These are phyloP conservation scores for Zea mays DNA, from an alignment of 176 grass and related monocot species.

Conservation along the genomic window Zm-B73-REFERENCE-NAM-5.0 NC_050105.1:91056001-91056500, in stretches of 20 bases:
- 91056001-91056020: slow-evolving; percentile 8
- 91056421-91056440: too few relatives aligned
- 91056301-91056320: too few relatives aligned
- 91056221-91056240: neutral
- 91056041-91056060: neutral
- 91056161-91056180: neutral
- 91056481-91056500: too few relatives aligned
- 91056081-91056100: neutral
- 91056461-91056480: too few relatives aligned
- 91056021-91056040: neutral
- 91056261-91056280: neutral
- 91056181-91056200: neutral
- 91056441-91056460: too few relatives aligned
- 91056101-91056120: neutral
- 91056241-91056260: neutral
- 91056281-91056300: too few relatives aligned
- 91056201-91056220: neutral
- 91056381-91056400: too few relatives aligned
- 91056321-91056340: too few relatives aligned
- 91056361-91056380: too few relatives aligned
- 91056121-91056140: neutral
- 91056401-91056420: too few relatives aligned
- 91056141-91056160: neutral
- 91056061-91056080: neutral
- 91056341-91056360: too few relatives aligned